Evolutionary conservation across 2,329 filamentous ascomycete species (phyloP).

Genomic region (Talaromyces albobiverticillius): DNA sequence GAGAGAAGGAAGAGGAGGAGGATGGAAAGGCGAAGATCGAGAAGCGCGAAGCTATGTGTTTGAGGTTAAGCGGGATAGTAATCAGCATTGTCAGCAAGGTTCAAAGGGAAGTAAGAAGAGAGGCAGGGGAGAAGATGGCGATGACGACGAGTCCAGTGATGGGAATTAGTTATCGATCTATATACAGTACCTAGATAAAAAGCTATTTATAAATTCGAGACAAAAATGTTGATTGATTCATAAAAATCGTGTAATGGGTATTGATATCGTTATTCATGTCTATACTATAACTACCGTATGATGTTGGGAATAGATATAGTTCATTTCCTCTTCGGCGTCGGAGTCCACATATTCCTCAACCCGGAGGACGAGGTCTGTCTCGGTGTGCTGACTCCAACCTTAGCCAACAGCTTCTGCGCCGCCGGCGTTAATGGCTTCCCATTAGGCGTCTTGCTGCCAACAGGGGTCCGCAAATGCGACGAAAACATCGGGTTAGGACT

Average conservation of each 20-base stretch:
- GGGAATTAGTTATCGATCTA: background rate
- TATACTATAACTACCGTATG: background rate
- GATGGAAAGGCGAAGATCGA: slow-evolving; percentile 48
- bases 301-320: background rate
- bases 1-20: slow-evolving; percentile 44
- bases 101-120: background rate
- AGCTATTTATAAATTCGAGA: too few species aligned
- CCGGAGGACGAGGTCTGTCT: slow-evolving; percentile 19
- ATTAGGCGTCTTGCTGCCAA: slow-evolving; percentile 15
- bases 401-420: slow-evolving; percentile 40
- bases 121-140: background rate
- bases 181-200: too few species aligned
- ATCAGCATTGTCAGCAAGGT: background rate
- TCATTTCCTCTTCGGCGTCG: slow-evolving; percentile 20
- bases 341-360: slow-evolving; percentile 40
- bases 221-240: too few species aligned
- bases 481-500: slow-evolving; percentile 32
- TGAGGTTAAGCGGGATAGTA: slow-evolving; percentile 37
- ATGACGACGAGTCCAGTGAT: slow-evolving; percentile 1
- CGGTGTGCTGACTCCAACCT: slow-evolving; percentile 35
- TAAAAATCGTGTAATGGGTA: too few species aligned
- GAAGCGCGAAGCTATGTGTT: slow-evolving; percentile 47
- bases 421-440: slow-evolving; percentile 43
- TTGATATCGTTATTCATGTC: background rate
- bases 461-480: slow-evolving; percentile 14